Conservation (phyloP, 163 green algal genomes). For the Scenedesmus sp. region DNA sequence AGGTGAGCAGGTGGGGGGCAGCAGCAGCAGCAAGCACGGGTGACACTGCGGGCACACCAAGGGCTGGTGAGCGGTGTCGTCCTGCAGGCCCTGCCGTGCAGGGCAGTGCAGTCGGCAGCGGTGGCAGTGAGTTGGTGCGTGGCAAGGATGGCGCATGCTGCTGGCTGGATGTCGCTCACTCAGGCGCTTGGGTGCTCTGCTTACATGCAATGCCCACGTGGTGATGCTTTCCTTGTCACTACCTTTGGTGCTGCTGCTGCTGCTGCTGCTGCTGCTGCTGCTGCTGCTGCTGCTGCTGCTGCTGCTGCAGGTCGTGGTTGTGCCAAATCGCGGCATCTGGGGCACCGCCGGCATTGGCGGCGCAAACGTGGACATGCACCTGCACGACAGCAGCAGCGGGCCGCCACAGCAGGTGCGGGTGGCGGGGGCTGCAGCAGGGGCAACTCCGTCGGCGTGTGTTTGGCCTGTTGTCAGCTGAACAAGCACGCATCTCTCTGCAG, state of each 20-base stretch:
- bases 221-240: no score
- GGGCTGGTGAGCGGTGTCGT: neutral
- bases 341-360: conserved; percentile 84
- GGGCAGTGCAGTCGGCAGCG: neutral
- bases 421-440: neutral
- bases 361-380: conserved; percentile 78
- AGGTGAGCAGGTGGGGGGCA: conserved; percentile 1
- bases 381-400: neutral
- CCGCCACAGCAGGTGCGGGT: neutral
- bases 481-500: neutral
- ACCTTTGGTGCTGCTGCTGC: neutral
- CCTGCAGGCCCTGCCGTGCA: neutral
- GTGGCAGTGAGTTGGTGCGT: no score
- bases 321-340: conserved; percentile 83
- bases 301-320: conserved; percentile 54
- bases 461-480: no score
- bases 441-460: neutral
- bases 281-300: conserved; percentile 35
- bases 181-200: no score
- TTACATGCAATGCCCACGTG: no score
- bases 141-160: no score
- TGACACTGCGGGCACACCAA: neutral
- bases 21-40: no score
- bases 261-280: neutral
- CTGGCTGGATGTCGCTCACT: no score